Evolutionary conservation across 306 rosid genomes (phyloP).

Genomic region (Ammopiptanthus mongolicus): DNA sequence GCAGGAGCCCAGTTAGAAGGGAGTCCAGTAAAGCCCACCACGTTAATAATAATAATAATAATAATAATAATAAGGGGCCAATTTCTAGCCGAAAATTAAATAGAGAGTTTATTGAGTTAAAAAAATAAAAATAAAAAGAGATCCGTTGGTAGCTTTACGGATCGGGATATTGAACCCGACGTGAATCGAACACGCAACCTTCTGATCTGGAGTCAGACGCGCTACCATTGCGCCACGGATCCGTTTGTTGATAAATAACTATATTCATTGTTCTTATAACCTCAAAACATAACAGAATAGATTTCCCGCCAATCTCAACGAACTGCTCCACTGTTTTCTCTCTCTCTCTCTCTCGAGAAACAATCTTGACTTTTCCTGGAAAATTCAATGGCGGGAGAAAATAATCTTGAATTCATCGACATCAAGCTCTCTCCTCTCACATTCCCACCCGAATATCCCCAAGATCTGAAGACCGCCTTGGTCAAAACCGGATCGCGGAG

Average conservation of each 20-base stretch:
- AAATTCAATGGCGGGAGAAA: slow-evolving; percentile 29
- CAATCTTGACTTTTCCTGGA: slow-evolving; percentile 11
- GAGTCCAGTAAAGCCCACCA: too few species aligned
- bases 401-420: slow-evolving; percentile 38
- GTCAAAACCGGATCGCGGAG: slow-evolving; percentile 31
- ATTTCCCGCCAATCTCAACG: slow-evolving; percentile 75
- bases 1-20: too few species aligned
- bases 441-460: slow-evolving; percentile 15
- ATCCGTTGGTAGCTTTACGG: not conserved
- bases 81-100: too few species aligned
- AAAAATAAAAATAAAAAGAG: too few species aligned
- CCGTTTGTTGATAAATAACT: not conserved
- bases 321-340: slow-evolving; percentile 1
- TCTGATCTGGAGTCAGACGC: slow-evolving; percentile 82
- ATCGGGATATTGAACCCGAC: slow-evolving; percentile 46
- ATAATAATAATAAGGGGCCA: too few species aligned
- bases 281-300: not conserved
- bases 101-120: too few species aligned
- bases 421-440: slow-evolving; percentile 31
- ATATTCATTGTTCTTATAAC: too few species aligned
- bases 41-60: too few species aligned
- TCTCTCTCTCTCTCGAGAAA: not conserved
- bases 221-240: slow-evolving; percentile 75
- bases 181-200: slow-evolving; percentile 73
- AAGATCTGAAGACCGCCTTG: slow-evolving; percentile 34